A percentile compares a stretch with the other conserved stretches of the same genome.
phyloP scores from a whole-genome alignment of 2,329 filamentous ascomycete species.

The Teratosphaeria gauchensis region DNA sequence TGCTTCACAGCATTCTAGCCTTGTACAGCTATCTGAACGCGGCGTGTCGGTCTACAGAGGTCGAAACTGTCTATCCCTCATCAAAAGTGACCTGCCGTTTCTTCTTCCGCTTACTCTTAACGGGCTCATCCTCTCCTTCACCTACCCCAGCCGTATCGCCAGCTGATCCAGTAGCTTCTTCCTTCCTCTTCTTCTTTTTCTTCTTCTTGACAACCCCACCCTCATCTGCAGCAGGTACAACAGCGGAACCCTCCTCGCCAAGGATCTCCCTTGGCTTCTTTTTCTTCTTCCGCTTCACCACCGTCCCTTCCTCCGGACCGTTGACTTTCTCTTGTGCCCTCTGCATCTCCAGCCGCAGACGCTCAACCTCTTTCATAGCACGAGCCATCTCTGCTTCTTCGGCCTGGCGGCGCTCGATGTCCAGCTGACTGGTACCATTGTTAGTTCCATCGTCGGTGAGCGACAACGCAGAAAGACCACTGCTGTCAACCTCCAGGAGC shows the following conservation, averaged over 20 bases:
- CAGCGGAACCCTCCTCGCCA: constrained; percentile 7
- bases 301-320: constrained; percentile 59
- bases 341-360: constrained; percentile 80
- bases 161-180: constrained; percentile 3
- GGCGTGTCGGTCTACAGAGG: not conserved
- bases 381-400: constrained; percentile 84
- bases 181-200: constrained; percentile 31
- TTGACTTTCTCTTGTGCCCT: constrained; percentile 66
- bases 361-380: constrained; percentile 82
- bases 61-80: constrained; percentile 1
- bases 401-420: constrained; percentile 57
- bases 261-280: constrained; percentile 27
- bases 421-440: constrained; percentile 29
- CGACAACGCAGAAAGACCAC: constrained; percentile 62
- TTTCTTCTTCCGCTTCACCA: constrained; percentile 52
- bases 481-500: constrained; percentile 79
- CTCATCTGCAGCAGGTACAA: constrained; percentile 5
- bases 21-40: not conserved
- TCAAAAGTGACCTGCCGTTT: constrained; percentile 7
- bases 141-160: constrained; percentile 7
- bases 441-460: constrained; percentile 46
- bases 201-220: constrained; percentile 28
- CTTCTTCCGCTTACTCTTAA: constrained; percentile 7
- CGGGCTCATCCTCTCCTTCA: not conserved
- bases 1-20: too few species aligned